A percentile compares a stretch with the other conserved stretches of the same genome.
Evolutionary conservation across 768 basidiomycete species (phyloP).

Genomic region (Boletus huronensis): DNA sequence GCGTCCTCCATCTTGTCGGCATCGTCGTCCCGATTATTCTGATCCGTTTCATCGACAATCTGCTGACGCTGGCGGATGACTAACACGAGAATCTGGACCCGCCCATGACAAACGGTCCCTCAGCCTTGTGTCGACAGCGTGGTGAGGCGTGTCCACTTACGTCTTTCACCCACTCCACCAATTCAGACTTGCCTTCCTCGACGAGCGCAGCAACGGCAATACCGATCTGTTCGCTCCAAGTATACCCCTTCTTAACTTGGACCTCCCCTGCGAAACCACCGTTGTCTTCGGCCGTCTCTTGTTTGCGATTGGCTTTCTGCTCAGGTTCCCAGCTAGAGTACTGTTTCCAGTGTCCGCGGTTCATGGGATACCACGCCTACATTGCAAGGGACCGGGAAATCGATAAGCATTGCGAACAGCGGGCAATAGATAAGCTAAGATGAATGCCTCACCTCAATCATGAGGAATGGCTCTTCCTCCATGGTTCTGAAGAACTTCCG

Average conservation of each 20-base stretch:
- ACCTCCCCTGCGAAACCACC: constrained; percentile 61
- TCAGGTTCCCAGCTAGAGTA: constrained; percentile 74
- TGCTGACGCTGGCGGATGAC: constrained; percentile 57
- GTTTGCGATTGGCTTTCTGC: constrained; percentile 36
- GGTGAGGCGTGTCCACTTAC: constrained; percentile 45
- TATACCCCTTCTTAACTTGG: constrained; percentile 80
- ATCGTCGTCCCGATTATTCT: constrained; percentile 37
- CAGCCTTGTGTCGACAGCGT: constrained; percentile 21
- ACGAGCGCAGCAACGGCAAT: constrained; percentile 75
- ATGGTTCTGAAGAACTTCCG: constrained; percentile 93
- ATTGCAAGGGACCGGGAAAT: not conserved
- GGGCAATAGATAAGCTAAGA: constrained; percentile 22
- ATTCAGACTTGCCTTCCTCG: constrained; percentile 56
- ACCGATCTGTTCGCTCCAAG: constrained; percentile 87
- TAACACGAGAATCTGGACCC: constrained; percentile 52
- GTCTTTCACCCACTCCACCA: constrained; percentile 79
- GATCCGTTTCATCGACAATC: constrained; percentile 61
- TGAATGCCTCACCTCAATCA: constrained; percentile 70
- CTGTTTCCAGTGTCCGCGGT: constrained; percentile 81
- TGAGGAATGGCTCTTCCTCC: constrained; percentile 78
- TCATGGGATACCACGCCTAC: constrained; percentile 88
- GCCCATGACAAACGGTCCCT: constrained; percentile 6
- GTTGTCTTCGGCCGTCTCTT: constrained; percentile 32
- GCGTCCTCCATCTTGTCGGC: constrained; percentile 32
- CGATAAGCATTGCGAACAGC: constrained; percentile 21